Conservation (phyloP, 495 filamentous ascomycete genomes). For the Penicillium coffeae region DNA sequence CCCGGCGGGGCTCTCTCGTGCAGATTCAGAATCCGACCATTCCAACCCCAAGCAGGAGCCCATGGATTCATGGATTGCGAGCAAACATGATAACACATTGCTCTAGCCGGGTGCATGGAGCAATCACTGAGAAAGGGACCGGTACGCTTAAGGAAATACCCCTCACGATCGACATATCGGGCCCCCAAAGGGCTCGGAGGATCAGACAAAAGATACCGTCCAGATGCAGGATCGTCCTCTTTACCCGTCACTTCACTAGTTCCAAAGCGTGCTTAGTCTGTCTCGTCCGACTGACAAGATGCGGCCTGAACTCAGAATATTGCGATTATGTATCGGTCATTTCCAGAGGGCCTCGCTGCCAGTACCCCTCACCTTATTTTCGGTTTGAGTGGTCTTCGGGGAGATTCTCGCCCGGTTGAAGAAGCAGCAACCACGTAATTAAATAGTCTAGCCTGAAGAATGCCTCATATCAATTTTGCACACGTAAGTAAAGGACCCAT, state of each 20-base stretch:
- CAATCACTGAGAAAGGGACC: background rate
- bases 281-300: constrained; percentile 18
- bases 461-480: too few relatives aligned
- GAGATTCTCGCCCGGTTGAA: constrained; percentile 4
- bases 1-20: constrained; percentile 14
- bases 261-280: constrained; percentile 9
- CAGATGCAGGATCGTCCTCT: constrained; percentile 10
- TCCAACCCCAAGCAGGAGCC: constrained; percentile 4
- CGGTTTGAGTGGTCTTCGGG: constrained; percentile 12
- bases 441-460: too few relatives aligned
- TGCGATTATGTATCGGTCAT: background rate
- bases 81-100: background rate
- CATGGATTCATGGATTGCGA: constrained; percentile 2
- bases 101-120: background rate
- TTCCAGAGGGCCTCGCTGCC: constrained; percentile 5
- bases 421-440: too few relatives aligned
- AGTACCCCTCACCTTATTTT: constrained; percentile 11
- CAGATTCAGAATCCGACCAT: constrained; percentile 19
- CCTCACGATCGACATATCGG: background rate
- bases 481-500: too few relatives aligned
- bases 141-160: background rate
- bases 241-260: constrained; percentile 12
- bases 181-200: background rate
- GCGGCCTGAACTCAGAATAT: constrained; percentile 16
- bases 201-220: background rate